These are phyloP conservation scores for Ogataea glucozyma DNA, from an alignment of 805 yeast species.

Conservation along the genomic window DNA sequence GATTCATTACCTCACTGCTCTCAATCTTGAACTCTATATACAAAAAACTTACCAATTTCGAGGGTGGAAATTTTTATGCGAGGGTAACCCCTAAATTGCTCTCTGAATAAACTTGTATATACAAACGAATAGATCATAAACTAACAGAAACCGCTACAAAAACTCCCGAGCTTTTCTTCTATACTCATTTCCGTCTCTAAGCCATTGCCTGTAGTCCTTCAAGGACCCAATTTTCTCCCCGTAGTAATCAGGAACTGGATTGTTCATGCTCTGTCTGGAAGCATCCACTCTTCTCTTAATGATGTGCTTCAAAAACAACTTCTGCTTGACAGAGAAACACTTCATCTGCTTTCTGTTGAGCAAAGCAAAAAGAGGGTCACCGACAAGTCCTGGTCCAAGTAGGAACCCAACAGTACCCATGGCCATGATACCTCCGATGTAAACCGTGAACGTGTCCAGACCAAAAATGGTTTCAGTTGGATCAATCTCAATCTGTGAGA, in stretches of 20 bases:
- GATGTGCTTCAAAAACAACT: conserved; percentile 71
- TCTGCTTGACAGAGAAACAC: conserved; percentile 61
- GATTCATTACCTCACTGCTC: too few relatives aligned
- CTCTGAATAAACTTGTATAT: conserved; percentile 2
- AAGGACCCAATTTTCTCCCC: conserved; percentile 93
- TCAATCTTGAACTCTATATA: too few relatives aligned
- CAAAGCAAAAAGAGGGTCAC: conserved; percentile 66
- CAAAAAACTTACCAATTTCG: too few relatives aligned
- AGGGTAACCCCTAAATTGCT: conserved; percentile 1
- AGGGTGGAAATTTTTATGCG: neutral
- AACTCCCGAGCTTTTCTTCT: conserved; percentile 79
- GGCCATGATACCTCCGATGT: conserved; percentile 69
- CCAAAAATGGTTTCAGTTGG: conserved; percentile 89
- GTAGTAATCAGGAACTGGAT: conserved; percentile 98
- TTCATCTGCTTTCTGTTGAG: conserved; percentile 47
- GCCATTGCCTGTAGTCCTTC: conserved; percentile 89
- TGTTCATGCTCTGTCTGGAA: conserved; percentile 80
- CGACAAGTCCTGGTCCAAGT: conserved; percentile 75
- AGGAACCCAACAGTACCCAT: conserved; percentile 79
- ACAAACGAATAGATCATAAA: conserved; percentile 2
- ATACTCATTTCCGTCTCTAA: conserved; percentile 91
- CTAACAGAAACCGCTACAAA: conserved; percentile 39
- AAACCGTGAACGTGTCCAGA: conserved; percentile 81
- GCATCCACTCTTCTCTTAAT: conserved; percentile 88
- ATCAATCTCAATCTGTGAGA: conserved; percentile 83